Evolutionary conservation across 805 yeast genomes (phyloP), one percentile per base, ranked within the genome.

Genomic region (Saturnispora halmiae): DNA sequence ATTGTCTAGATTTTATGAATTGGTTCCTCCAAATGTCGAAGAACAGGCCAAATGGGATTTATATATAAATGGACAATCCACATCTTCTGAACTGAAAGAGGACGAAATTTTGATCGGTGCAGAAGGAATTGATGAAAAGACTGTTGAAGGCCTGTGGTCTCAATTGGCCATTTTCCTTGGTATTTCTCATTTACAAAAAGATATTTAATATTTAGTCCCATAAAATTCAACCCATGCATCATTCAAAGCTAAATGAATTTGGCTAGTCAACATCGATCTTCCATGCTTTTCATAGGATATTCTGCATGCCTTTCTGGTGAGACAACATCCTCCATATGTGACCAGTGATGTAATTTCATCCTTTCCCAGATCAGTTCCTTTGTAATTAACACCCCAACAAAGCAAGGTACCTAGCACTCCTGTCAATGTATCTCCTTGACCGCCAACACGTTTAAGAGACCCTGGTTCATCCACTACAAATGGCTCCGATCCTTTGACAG

Each of bases 341-440:
- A 87, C 79, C 28, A 81, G 52, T 44, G 72, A 46, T 19, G 58
- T 43, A 21, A 67, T 48, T 16, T 64, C 60, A 1, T 60, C 56
- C 2, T 54, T 51, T 3, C 88, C 36, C 94, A n/a, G n/a, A n/a
- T n/a, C n/a, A 84, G 2, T 79, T 52, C 2, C 65, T 58, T 25
- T 68, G 53, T 44, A 73, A 70, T 54, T 83, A 81, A n/a, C 55
- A 5, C 82, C 75, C 94, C 95, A 90, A 4, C 85, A 83, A 26
- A 83, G 53, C 52, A 90, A 66, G 0, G 95, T 80, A 1, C 88
- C 87, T n/a, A 87, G 61, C 19, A 84, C 66, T 0, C 98, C 98
- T 1, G 90, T 75, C 30, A 92, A 59, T 0, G 96, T 82, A 52
- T 92, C 98, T 20, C 98, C 98, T 62, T 92, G 97, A 0, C 98